These are phyloP conservation scores for Ogataea dorogensis DNA, from an alignment of 805 yeast species.

Conservation along the genomic window DNA sequence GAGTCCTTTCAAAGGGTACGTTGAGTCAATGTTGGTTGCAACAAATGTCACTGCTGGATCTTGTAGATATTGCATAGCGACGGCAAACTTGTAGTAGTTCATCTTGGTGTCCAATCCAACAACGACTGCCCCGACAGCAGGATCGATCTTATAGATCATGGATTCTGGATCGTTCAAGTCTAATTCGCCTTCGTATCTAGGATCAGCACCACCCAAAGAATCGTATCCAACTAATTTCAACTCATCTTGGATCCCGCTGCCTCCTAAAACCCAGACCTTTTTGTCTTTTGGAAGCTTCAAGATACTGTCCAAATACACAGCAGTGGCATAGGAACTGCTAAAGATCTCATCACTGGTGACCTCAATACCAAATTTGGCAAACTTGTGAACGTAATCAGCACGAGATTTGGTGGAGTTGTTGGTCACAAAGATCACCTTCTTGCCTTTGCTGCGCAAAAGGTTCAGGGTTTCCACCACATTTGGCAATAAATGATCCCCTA, in stretches of 20 bases:
- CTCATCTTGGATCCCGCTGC: slow-evolving; percentile 80
- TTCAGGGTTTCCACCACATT: slow-evolving; percentile 71
- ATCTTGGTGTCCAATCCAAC: slow-evolving; percentile 79
- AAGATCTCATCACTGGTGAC: slow-evolving; percentile 67
- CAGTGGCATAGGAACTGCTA: slow-evolving; percentile 90
- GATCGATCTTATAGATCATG: slow-evolving; percentile 60
- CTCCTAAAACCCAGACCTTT: slow-evolving; percentile 90
- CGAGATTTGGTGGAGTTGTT: slow-evolving; percentile 94
- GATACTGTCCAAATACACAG: slow-evolving; percentile 78
- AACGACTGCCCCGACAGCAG: slow-evolving; percentile 79
- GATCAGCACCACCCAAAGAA: slow-evolving; percentile 83
- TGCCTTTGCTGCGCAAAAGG: slow-evolving; percentile 51
- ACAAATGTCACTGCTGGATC: slow-evolving; percentile 68
- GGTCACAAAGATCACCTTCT: slow-evolving; percentile 84
- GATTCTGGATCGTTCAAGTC: slow-evolving; percentile 57
- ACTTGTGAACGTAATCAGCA: slow-evolving; percentile 69
- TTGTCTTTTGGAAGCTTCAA: slow-evolving; percentile 67
- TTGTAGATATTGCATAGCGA: slow-evolving; percentile 76
- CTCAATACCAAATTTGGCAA: slow-evolving; percentile 55
- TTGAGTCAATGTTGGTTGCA: slow-evolving; percentile 94
- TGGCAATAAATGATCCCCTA: slow-evolving; percentile 80
- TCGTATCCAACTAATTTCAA: slow-evolving; percentile 69
- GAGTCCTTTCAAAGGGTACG: slow-evolving; percentile 85
- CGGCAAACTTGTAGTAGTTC: slow-evolving; percentile 79
- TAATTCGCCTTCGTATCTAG: slow-evolving; percentile 51